phyloP scores from a whole-genome alignment of 805 yeast species.

The Hanseniaspora pseudoguilliermondii region DNA sequence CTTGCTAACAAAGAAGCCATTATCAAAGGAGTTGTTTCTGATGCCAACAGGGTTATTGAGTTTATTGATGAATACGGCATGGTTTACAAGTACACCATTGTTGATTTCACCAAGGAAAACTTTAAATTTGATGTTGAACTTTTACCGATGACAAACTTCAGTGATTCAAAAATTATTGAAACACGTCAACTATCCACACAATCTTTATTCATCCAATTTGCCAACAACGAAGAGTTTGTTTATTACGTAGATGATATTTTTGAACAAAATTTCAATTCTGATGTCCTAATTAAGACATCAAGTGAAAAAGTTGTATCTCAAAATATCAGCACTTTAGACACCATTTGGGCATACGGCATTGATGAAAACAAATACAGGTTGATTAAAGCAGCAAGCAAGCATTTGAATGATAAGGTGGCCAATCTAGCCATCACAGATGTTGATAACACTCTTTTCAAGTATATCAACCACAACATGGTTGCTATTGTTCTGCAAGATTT shows the following conservation, averaged over 20 bases:
- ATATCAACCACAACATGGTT: constrained; percentile 56
- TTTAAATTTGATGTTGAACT: neutral
- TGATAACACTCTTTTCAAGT: constrained; percentile 67
- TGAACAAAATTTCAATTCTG: constrained; percentile 5
- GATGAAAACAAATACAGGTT: constrained; percentile 27
- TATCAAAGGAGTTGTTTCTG: constrained; percentile 20
- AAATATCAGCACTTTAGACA: constrained; percentile 15
- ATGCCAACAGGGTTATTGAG: constrained; percentile 15
- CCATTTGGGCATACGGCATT: constrained; percentile 32
- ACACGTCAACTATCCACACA: constrained; percentile 6
- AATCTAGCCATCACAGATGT: constrained; percentile 58
- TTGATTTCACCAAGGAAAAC: neutral
- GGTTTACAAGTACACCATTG: constrained; percentile 16
- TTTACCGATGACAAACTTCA: neutral
- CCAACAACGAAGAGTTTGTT: constrained; percentile 14
- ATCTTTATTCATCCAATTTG: constrained; percentile 17
- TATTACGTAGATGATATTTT: neutral
- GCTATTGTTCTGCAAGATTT: constrained; percentile 36
- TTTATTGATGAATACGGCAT: constrained; percentile 26
- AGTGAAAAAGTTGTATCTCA: constrained; percentile 21
- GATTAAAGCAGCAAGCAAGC: constrained; percentile 31
- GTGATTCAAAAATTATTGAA: neutral
- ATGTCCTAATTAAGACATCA: constrained; percentile 20
- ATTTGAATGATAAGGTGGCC: constrained; percentile 33
- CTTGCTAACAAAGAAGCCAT: constrained; percentile 15